Percentiles rank a stretch among this genome's conserved stretches.
These are phyloP conservation scores for Dionaea muscipula DNA, from an alignment of 179 eudicot genomes.

Conservation along the genomic window DNA sequence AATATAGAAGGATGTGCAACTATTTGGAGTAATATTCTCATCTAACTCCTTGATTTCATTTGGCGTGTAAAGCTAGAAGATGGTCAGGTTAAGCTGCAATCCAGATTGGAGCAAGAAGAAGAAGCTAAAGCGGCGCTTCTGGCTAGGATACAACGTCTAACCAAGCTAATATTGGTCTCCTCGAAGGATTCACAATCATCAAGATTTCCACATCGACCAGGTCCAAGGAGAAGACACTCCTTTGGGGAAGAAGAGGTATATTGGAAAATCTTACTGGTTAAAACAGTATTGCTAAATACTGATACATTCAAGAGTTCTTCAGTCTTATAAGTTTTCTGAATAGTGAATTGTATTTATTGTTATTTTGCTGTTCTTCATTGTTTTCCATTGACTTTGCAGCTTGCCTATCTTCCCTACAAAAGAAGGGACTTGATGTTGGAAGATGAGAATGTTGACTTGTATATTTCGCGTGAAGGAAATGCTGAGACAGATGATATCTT, in stretches of 20 bases:
- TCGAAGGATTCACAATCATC: conserved; percentile 75
- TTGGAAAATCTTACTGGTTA: neutral
- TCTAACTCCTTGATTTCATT: conserved; percentile 10
- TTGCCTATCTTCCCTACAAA: conserved; percentile 92
- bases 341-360: neutral
- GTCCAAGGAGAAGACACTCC: conserved; percentile 85
- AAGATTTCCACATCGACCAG: conserved; percentile 57
- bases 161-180: conserved; percentile 89
- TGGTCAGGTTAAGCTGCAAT: conserved; percentile 90
- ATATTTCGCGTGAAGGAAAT: conserved; percentile 58
- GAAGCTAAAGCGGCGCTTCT: conserved; percentile 93
- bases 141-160: conserved; percentile 84
- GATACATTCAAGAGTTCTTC: neutral
- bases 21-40: neutral
- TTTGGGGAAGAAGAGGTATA: conserved; percentile 98
- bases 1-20: too few species aligned
- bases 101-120: conserved; percentile 96
- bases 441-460: conserved; percentile 71
- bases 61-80: conserved; percentile 70
- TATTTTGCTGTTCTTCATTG: neutral
- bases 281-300: neutral
- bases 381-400: conserved; percentile 33
- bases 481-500: conserved; percentile 50
- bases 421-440: conserved; percentile 82
- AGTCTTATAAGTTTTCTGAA: neutral